These are phyloP conservation scores for Aureobasidium zeae DNA, from an alignment of 2,329 filamentous ascomycete species.

Conservation along the genomic window DNA sequence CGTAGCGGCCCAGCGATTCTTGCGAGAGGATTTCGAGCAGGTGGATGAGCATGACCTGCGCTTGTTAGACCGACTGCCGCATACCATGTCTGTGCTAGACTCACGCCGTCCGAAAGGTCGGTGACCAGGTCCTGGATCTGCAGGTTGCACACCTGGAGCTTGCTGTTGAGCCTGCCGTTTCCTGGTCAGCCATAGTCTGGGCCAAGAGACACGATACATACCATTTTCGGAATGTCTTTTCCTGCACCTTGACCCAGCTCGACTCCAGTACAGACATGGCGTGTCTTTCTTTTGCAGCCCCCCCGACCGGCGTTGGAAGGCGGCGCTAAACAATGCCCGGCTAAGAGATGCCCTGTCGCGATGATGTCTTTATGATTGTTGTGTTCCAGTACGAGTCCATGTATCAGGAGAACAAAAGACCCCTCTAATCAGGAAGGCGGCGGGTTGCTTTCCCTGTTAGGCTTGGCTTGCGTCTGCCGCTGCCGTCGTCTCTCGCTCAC, in stretches of 20 bases:
- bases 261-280: constrained; percentile 39
- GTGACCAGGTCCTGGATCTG: constrained; percentile 78
- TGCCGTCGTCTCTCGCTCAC: too few species aligned
- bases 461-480: too few species aligned
- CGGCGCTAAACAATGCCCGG: too few species aligned
- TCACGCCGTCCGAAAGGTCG: constrained; percentile 87
- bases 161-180: constrained; percentile 76
- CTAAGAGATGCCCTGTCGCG: neutral
- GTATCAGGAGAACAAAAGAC: too few species aligned
- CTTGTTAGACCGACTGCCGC: neutral
- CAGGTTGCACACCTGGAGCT: constrained; percentile 68
- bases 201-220: constrained; percentile 30
- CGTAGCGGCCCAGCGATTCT: constrained; percentile 93
- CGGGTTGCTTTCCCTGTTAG: too few species aligned
- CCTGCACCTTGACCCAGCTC: constrained; percentile 69
- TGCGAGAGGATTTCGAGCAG: constrained; percentile 91
- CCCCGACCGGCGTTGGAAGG: too few species aligned
- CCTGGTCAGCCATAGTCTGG: neutral
- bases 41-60: constrained; percentile 84
- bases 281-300: too few species aligned
- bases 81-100: constrained; percentile 30
- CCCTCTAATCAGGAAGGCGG: too few species aligned
- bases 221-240: constrained; percentile 99
- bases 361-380: too few species aligned
- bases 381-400: too few species aligned